A percentile compares a stretch with the other conserved stretches of the same genome.
Evolutionary conservation across 2,329 filamentous ascomycete genomes (phyloP).

Genomic region (Graphiopsis chlorocephala): DNA sequence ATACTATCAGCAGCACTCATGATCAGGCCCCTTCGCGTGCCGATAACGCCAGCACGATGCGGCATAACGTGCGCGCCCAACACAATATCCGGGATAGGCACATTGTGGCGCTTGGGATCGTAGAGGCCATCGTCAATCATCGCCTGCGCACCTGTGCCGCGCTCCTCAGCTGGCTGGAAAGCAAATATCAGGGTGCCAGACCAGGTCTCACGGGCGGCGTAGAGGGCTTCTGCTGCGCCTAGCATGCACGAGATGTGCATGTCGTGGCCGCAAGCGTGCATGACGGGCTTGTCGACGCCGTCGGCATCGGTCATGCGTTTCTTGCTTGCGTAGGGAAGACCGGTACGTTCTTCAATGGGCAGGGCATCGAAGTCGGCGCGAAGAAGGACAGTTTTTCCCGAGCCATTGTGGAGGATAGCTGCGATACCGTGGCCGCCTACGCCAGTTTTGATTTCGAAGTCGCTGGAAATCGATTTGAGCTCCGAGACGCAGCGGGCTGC

Average conservation of each 20-base stretch:
- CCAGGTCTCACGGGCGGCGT: slow-evolving; percentile 50
- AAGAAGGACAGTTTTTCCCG: slow-evolving; percentile 55
- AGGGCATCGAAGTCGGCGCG: slow-evolving; percentile 64
- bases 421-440: slow-evolving; percentile 61
- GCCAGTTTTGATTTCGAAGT: slow-evolving; percentile 46
- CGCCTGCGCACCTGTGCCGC: slow-evolving; percentile 58
- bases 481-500: slow-evolving; percentile 47
- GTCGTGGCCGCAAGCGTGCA: slow-evolving; percentile 70
- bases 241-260: slow-evolving; percentile 62
- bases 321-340: slow-evolving; percentile 55
- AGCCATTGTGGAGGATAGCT: slow-evolving; percentile 55
- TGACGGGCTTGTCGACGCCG: slow-evolving; percentile 54
- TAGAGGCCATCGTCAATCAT: slow-evolving; percentile 63
- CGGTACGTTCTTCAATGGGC: slow-evolving; percentile 56
- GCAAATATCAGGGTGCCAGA: slow-evolving; percentile 60
- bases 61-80: slow-evolving; percentile 59
- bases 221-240: slow-evolving; percentile 53
- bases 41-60: slow-evolving; percentile 39
- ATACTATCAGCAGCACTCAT: slow-evolving; percentile 42
- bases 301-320: slow-evolving; percentile 44
- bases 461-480: slow-evolving; percentile 35
- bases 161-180: slow-evolving; percentile 69
- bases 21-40: slow-evolving; percentile 42
- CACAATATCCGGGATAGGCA: slow-evolving; percentile 56
- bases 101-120: slow-evolving; percentile 37